Conservation (phyloP, 352 stramenopile species). For the Globisporangium spiculum region DNA sequence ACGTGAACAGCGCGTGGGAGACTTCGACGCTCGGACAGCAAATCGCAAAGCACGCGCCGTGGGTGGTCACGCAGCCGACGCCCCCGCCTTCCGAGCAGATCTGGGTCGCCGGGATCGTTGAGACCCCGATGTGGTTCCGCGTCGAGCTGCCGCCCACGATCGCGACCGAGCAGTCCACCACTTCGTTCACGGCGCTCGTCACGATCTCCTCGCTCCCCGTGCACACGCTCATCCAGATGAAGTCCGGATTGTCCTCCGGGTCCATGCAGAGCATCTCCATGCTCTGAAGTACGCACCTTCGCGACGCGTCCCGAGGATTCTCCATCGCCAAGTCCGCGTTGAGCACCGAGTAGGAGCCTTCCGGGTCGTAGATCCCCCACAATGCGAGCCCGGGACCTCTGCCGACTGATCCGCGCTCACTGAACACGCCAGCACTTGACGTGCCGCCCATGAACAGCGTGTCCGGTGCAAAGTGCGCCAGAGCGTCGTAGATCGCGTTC, state of each 20-base stretch:
- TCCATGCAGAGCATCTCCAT: slow-evolving; percentile 77
- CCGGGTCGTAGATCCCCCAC: slow-evolving; percentile 82
- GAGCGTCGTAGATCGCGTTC: slow-evolving; percentile 49
- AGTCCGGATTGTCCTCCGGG: slow-evolving; percentile 69
- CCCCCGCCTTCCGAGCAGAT: slow-evolving; percentile 72
- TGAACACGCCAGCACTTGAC: slow-evolving; percentile 68
- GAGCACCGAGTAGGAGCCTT: slow-evolving; percentile 77
- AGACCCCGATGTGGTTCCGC: slow-evolving; percentile 19
- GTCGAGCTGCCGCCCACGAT: slow-evolving; percentile 60
- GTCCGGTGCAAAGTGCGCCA: slow-evolving; percentile 57
- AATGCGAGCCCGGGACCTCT: slow-evolving; percentile 48
- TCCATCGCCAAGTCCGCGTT: slow-evolving; percentile 63
- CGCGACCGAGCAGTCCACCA: slow-evolving; percentile 71
- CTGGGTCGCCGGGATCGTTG: slow-evolving; percentile 43
- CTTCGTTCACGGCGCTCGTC: slow-evolving; percentile 60
- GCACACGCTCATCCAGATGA: slow-evolving; percentile 70
- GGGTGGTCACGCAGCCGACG: slow-evolving; percentile 59
- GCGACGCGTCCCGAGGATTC: slow-evolving; percentile 56
- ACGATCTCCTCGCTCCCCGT: slow-evolving; percentile 67
- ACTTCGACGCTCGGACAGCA: slow-evolving; percentile 81
- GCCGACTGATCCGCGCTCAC: slow-evolving; percentile 32
- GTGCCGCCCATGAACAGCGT: slow-evolving; percentile 83
- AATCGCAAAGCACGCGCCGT: slow-evolving; percentile 72
- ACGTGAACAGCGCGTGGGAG: slow-evolving; percentile 75
- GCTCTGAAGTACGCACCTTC: slow-evolving; percentile 57